phyloP scores from a whole-genome alignment of 108 stramenopile species.

The Pseudonitzschia multiseries region DNA sequence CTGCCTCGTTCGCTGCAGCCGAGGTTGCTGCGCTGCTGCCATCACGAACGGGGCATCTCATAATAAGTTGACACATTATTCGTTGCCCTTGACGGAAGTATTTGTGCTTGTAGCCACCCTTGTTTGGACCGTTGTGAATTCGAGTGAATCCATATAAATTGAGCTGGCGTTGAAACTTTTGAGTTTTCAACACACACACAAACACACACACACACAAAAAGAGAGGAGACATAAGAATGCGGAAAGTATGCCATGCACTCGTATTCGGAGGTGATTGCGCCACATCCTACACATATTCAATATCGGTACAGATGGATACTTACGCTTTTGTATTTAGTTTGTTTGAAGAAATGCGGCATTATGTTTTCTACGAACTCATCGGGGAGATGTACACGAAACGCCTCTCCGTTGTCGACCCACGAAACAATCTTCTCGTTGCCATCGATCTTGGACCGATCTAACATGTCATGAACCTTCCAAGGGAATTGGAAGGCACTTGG shows the following conservation, averaged over 20 bases:
- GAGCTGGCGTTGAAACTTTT: constrained; percentile 47
- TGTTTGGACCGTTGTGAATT: constrained; percentile 42
- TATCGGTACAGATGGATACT: background rate
- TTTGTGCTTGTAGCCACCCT: constrained; percentile 44
- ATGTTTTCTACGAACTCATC: constrained; percentile 55
- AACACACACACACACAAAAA: background rate
- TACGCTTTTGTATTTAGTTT: constrained; percentile 42
- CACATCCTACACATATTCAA: no score
- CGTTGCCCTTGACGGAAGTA: constrained; percentile 30
- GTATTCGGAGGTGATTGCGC: background rate
- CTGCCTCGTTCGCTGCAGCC: background rate
- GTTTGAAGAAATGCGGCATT: constrained; percentile 77
- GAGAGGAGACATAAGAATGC: background rate
- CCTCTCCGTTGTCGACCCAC: constrained; percentile 50
- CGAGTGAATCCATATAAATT: constrained; percentile 81
- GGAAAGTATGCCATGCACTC: background rate
- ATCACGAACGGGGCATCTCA: constrained; percentile 16
- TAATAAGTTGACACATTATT: constrained; percentile 24
- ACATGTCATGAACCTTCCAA: constrained; percentile 46
- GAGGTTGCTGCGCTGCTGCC: background rate
- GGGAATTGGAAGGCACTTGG: constrained; percentile 39
- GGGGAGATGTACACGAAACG: constrained; percentile 54
- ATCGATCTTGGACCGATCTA: constrained; percentile 25
- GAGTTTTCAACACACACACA: background rate
- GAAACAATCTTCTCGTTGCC: constrained; percentile 37